These are phyloP conservation scores for Capronia americana DNA, from an alignment of 2,329 filamentous ascomycete genomes.

Conservation along the genomic window DNA sequence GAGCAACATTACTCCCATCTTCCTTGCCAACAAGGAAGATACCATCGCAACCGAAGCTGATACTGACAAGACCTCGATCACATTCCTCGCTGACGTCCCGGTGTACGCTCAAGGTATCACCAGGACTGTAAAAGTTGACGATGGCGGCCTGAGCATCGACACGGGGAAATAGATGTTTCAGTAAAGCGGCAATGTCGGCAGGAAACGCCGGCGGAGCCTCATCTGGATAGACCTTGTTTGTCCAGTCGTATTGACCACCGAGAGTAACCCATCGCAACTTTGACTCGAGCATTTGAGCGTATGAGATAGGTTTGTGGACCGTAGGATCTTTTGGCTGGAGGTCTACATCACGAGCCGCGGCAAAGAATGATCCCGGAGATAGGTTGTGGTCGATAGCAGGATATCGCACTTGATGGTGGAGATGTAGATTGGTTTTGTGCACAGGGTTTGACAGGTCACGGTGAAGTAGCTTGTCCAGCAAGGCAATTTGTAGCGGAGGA, in stretches of 20 bases:
- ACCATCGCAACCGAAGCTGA: slow-evolving; percentile 89
- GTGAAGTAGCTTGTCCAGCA: slow-evolving; percentile 78
- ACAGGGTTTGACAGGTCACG: slow-evolving; percentile 73
- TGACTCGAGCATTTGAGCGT: slow-evolving; percentile 73
- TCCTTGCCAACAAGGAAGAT: slow-evolving; percentile 83
- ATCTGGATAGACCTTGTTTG: slow-evolving; percentile 77
- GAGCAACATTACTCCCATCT: slow-evolving; percentile 49
- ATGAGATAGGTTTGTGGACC: slow-evolving; percentile 75
- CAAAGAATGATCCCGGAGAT: slow-evolving; percentile 57
- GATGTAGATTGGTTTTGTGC: slow-evolving; percentile 89
- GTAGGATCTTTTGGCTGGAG: slow-evolving; percentile 69
- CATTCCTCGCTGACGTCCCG: slow-evolving; percentile 90
- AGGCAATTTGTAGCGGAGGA: slow-evolving; percentile 67
- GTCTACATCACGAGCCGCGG: slow-evolving; percentile 52
- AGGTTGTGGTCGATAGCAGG: slow-evolving; percentile 42
- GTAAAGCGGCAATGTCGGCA: slow-evolving; percentile 69
- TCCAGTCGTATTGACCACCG: slow-evolving; percentile 97
- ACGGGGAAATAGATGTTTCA: slow-evolving; percentile 74
- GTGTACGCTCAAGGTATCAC: slow-evolving; percentile 90
- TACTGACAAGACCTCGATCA: slow-evolving; percentile 77
- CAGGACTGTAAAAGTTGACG: slow-evolving; percentile 88
- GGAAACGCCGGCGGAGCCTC: slow-evolving; percentile 75
- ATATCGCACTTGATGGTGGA: slow-evolving; percentile 77
- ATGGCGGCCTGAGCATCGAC: slow-evolving; percentile 88
- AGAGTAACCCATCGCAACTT: slow-evolving; percentile 93